Base-by-base conservation (phyloP, 768 basidiomycete genomes). In the Ramaria rubella region DNA sequence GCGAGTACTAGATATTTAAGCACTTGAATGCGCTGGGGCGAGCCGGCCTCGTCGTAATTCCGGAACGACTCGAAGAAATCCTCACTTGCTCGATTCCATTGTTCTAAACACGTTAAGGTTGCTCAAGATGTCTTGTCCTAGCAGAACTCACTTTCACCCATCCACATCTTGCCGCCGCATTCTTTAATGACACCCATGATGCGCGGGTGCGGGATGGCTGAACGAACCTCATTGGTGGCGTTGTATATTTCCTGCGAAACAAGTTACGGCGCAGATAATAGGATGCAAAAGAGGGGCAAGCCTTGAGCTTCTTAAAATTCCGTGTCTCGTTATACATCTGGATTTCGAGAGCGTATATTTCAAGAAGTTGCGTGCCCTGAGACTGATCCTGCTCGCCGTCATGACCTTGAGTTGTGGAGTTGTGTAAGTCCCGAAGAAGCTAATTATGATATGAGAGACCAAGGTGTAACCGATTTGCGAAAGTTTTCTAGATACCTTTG, bases 161-260 rank as follows among this genome's bases (percentile, higher is more conserved):
- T 98, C 94, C 96, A 98, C 96, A 99, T 99, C 73, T 99, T 99
- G 2, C 96, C 96, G 15, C 96, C 96, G 62, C 95, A 98, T 70
- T 99, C 96, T 67, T 94, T 91, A 73, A 99, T 98, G 51, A 98
- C 92, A 42, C 95, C 96, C 88, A 97, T 94, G 65, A 98, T 97
- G 29, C 93, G 82, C 9, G 96, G 96, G 73, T 98, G 96, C 15
- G 96, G 94, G 59, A 99, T 97, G 9, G 96, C 96, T 7, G 92
- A 94, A 23, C 91, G 87, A 51, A 99, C 90, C 43, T 84, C 82
- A 61, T 90, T 90, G 12, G 91, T 87, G 9, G 95, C 94, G 62
- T 96, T 94, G 73, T 99, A 99, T 53, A 98, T 96, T 72, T 96
- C 94, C 92, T 96, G 64, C 21, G 57, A 12, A 42, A 19, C n/a